Percentiles rank a stretch among this genome's conserved stretches.
Evolutionary conservation across 2,329 filamentous ascomycete species (phyloP).

Genomic region (Tolypocladium paradoxum): DNA sequence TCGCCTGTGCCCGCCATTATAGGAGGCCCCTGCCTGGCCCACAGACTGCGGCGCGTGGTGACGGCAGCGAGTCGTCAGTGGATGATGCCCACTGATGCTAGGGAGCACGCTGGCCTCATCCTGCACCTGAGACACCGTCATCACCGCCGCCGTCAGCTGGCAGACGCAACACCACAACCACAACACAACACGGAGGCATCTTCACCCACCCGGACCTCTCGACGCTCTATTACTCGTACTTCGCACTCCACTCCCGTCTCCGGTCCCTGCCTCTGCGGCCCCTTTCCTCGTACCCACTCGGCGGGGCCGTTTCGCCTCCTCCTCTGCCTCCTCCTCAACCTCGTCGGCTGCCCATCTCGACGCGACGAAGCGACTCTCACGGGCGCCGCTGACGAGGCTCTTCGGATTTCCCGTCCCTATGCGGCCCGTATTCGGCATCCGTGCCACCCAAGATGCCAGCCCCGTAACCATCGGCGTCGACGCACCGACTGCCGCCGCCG

Average conservation of each 20-base stretch:
- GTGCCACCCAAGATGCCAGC: not conserved
- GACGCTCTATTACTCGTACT: too few relatives aligned
- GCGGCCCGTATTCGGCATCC: slow-evolving; percentile 1
- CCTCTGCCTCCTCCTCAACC: not conserved
- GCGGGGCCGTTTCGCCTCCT: not conserved
- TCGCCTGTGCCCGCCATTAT: too few relatives aligned
- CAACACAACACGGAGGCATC: too few relatives aligned
- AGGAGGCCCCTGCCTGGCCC: not conserved
- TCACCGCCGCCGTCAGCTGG: not conserved
- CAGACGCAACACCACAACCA: not conserved
- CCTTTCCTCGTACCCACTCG: not conserved
- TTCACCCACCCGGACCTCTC: not conserved
- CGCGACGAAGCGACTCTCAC: not conserved
- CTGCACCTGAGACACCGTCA: not conserved
- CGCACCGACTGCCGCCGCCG: slow-evolving; percentile 4
- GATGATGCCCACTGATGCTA: too few relatives aligned
- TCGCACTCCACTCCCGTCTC: not conserved
- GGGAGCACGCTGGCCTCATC: too few relatives aligned
- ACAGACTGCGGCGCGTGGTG: not conserved
- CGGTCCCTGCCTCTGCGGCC: not conserved
- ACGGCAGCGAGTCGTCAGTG: not conserved
- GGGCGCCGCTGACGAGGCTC: not conserved
- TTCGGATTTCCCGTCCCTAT: not conserved
- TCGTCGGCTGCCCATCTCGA: not conserved
- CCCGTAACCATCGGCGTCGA: slow-evolving; percentile 7